Evolutionary conservation across 768 basidiomycete species (phyloP), one percentile per base, ranked within the genome.

Genomic region (Pisolithus tinctorius): DNA sequence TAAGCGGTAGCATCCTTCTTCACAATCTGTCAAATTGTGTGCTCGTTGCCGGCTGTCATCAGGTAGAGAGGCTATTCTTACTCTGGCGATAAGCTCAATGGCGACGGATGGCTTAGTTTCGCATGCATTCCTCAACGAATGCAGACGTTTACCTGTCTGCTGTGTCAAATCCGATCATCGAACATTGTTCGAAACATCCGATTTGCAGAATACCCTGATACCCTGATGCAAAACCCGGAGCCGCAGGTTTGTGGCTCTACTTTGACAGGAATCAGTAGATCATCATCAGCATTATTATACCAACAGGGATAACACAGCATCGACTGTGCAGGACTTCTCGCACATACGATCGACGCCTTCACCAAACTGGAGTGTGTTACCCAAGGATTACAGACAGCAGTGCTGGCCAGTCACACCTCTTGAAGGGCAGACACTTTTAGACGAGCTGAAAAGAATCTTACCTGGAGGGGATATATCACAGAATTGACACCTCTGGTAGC

Each of bases 301-400:
- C 23, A 20, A 44, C 42, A 74, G 70, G 41, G 63, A n/a, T 36
- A 71, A 63, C 54, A 72, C 74, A 20, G 67, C 75, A 49, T 60
- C 76, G n/a, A 54, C 72, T 2, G 80, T 91, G 16, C 86, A 86
- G 60, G 92, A 94, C 57, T 94, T 94, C 62, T 88, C 89, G 17
- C 90, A 93, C 65, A 86, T 93, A 53, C 74, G 82, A 30, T 61
- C 77, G 4, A 82, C 85, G 1, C 82, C 81, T 0, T 93, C 92
- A 4, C 89, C 92, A 9, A 81, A 93, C 65, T 93, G 88, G 84
- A 55, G 55, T 16, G 27, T 1, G 7, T 40, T 69, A 16, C 29
- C 36, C 8, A 50, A 63, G 49, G 57, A 55, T 11, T 42, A 47
- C 4, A 25, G 51, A 38, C 48, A 63, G 38, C 54, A 9, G 25